Evolutionary conservation across 257 asterid species (phyloP).

Genomic region (Solanum peruvianum): DNA sequence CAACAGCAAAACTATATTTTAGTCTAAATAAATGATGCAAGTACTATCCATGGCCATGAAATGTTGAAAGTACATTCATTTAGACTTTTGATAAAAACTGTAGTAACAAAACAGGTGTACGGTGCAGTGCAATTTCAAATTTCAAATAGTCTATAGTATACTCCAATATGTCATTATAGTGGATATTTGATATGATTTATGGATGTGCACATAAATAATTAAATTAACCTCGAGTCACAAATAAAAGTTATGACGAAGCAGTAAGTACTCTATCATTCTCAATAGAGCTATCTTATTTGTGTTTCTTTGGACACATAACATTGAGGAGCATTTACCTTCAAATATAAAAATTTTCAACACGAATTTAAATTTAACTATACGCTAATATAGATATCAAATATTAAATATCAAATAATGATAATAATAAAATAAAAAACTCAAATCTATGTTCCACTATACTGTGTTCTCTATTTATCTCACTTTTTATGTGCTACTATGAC

Average conservation of each 20-base stretch:
- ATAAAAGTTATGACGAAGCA: no score
- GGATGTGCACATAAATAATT: neutral
- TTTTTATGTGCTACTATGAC: neutral
- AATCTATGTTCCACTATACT: neutral
- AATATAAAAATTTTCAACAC: no score
- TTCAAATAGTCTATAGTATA: neutral
- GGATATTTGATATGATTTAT: neutral
- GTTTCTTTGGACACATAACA: neutral
- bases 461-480: neutral
- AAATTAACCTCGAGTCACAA: neutral
- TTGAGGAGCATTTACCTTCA: neutral
- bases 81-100: neutral
- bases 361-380: no score
- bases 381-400: no score
- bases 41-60: neutral
- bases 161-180: neutral
- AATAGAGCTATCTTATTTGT: no score
- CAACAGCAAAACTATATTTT: neutral
- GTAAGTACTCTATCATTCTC: no score
- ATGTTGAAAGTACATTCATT: neutral
- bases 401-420: no score
- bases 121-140: neutral
- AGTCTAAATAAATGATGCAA: neutral
- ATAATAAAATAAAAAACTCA: no score
- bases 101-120: neutral